phyloP scores from a whole-genome alignment of 2,329 filamentous ascomycete genomes.

The Aphanoascus verrucosus region DNA sequence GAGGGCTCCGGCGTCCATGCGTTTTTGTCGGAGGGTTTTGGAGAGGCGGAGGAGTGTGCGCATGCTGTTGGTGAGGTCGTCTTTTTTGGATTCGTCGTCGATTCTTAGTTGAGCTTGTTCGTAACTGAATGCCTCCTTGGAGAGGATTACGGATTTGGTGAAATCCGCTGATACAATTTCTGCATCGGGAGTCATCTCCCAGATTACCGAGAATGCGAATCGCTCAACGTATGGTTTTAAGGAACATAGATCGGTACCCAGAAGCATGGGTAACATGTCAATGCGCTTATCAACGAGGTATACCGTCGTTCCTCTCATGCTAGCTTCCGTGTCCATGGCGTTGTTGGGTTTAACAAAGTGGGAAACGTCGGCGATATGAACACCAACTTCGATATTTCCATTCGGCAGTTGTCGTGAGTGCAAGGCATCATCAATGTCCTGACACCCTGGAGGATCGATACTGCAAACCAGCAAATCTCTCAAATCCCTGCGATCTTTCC shows the following conservation, averaged over 20 bases:
- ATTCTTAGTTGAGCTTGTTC: constrained; percentile 91
- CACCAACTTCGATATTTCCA: constrained; percentile 89
- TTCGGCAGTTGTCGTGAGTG: constrained; percentile 78
- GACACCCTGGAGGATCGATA: constrained; percentile 90
- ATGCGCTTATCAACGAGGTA: constrained; percentile 98
- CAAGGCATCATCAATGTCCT: constrained; percentile 95
- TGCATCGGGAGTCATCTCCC: constrained; percentile 79
- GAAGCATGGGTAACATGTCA: constrained; percentile 94
- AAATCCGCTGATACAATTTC: constrained; percentile 78
- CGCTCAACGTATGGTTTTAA: constrained; percentile 96
- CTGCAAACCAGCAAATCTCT: constrained; percentile 84
- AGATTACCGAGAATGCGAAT: constrained; percentile 72
- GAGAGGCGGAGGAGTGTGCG: constrained; percentile 76
- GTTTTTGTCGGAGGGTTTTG: constrained; percentile 86
- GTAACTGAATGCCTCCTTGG: constrained; percentile 93
- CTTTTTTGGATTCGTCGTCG: constrained; percentile 75
- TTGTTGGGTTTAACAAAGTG: constrained; percentile 97
- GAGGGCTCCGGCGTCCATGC: constrained; percentile 88
- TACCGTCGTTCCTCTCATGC: constrained; percentile 86
- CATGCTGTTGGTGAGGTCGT: constrained; percentile 85
- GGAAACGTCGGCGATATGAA: constrained; percentile 98
- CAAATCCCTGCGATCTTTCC: constrained; percentile 75
- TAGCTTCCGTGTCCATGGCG: constrained; percentile 92
- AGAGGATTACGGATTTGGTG: constrained; percentile 96
- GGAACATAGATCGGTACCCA: constrained; percentile 92